Conservation (phyloP, 2,329 filamentous ascomycete genomes). For the Colletotrichum paranaense region DNA sequence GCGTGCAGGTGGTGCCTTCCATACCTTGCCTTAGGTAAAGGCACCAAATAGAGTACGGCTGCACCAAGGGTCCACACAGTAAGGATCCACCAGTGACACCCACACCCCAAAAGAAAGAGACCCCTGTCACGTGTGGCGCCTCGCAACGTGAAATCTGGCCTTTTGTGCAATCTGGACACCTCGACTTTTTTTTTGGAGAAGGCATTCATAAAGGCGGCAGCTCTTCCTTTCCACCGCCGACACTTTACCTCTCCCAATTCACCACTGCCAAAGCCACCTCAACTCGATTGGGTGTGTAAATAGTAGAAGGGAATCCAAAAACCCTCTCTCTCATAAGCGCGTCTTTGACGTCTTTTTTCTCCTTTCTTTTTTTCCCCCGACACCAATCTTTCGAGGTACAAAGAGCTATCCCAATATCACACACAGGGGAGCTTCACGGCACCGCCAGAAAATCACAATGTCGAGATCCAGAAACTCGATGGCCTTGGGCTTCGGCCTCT, state of each 20-base stretch:
- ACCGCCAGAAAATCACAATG: constrained; percentile 47
- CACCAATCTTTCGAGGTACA: neutral
- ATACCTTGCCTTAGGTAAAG: neutral
- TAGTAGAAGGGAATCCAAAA: constrained; percentile 31
- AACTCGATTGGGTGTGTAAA: constrained; percentile 32
- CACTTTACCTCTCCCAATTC: constrained; percentile 24
- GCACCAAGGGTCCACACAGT: constrained; percentile 37
- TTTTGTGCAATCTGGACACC: constrained; percentile 59
- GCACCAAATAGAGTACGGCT: neutral
- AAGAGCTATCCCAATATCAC: constrained; percentile 1
- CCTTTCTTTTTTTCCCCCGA: constrained; percentile 14
- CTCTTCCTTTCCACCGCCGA: constrained; percentile 39
- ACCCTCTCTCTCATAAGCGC: constrained; percentile 8
- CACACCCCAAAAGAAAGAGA: constrained; percentile 14
- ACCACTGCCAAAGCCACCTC: constrained; percentile 33
- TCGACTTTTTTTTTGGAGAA: constrained; percentile 49
- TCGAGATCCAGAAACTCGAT: constrained; percentile 73
- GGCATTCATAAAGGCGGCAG: constrained; percentile 50
- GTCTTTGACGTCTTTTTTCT: constrained; percentile 5
- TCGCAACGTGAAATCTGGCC: constrained; percentile 59
- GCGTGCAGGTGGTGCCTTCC: neutral
- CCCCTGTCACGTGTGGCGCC: constrained; percentile 46
- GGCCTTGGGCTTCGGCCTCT: constrained; percentile 85
- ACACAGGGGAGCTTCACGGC: constrained; percentile 32
- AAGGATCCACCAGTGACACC: constrained; percentile 9